phyloP scores from a whole-genome alignment of 805 yeast genomes.

The Pichia kluyveri region DNA sequence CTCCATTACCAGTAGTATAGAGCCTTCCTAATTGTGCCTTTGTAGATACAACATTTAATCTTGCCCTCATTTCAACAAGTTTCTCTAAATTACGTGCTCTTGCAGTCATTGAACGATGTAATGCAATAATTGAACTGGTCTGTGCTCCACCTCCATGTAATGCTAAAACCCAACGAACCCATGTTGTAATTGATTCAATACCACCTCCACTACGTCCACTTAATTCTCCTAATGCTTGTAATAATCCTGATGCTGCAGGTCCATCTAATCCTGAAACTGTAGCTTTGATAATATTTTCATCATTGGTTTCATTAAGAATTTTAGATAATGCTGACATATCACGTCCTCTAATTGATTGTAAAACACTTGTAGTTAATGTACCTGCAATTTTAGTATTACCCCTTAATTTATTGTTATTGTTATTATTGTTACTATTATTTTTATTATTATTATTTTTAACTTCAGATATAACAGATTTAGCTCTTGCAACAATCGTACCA shows the following conservation, averaged over 20 bases:
- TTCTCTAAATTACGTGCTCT: slow-evolving; percentile 41
- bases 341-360: slow-evolving; percentile 82
- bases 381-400: slow-evolving; percentile 35
- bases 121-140: neutral
- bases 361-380: slow-evolving; percentile 70
- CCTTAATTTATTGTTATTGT: too few relatives aligned
- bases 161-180: slow-evolving; percentile 50
- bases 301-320: slow-evolving; percentile 50
- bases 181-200: slow-evolving; percentile 18
- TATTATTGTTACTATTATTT: too few relatives aligned
- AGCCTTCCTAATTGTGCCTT: slow-evolving; percentile 13
- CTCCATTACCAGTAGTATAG: slow-evolving; percentile 14
- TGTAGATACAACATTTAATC: slow-evolving; percentile 40
- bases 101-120: slow-evolving; percentile 25
- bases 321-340: slow-evolving; percentile 83
- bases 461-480: neutral
- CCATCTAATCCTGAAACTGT: slow-evolving; percentile 42
- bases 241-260: slow-evolving; percentile 32
- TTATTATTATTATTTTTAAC: neutral
- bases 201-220: neutral
- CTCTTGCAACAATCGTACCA: slow-evolving; percentile 43
- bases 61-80: slow-evolving; percentile 42
- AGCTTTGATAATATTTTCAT: slow-evolving; percentile 39
- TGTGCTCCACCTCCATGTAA: slow-evolving; percentile 37
- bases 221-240: slow-evolving; percentile 20